Evolutionary conservation across 176 grass and related monocot species (phyloP), one percentile per base, ranked within the genome.

Genomic region (Dactylis glomerata): DNA sequence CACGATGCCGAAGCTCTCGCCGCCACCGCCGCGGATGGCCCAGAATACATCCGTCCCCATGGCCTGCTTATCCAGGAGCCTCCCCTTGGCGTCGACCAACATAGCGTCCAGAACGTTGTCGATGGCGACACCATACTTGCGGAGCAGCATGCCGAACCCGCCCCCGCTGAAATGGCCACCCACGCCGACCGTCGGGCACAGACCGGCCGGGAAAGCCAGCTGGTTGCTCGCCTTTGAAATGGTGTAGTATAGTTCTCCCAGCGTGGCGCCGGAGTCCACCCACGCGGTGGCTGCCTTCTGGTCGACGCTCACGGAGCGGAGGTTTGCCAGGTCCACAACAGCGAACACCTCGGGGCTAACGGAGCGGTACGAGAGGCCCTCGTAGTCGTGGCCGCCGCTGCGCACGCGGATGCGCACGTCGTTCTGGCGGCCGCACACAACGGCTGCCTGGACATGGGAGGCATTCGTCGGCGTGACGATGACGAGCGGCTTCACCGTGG

Each of bases 351-450:
- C 80, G 8, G 74, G 22, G 7, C 75, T 45, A 47, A 38, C 76
- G 1, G 91, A 88, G 1, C 91, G 58, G 79, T 79, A 90, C 1
- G 94, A 97, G 10, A 97, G 87, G n/a, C n/a, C n/a, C n/a, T n/a
- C n/a, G n/a, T 91, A 96, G 82, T 93, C 94, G 75, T 96, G 91
- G 2, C 94, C 94, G 8, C 89, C 91, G 55, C 91, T 97, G 79
- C 94, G 77, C 22, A 92, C 85, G 62, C 89, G 86, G 55, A 97
- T 5, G 50, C 58, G 78, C 30, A 94, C n/a, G 33, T 52, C 62
- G 13, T 76, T 22, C 42, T 22, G 67, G 50, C 78, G 78, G 85
- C 91, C 76, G 54, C 91, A 94, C 44, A 55, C 1, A 8, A 94
- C 85, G 15, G 82, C 65, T 24, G 82, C 82, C 85, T 93, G 91